Conservation (phyloP, 2,329 filamentous ascomycete species). For the Tolypocladium cylindrosporum region DNA sequence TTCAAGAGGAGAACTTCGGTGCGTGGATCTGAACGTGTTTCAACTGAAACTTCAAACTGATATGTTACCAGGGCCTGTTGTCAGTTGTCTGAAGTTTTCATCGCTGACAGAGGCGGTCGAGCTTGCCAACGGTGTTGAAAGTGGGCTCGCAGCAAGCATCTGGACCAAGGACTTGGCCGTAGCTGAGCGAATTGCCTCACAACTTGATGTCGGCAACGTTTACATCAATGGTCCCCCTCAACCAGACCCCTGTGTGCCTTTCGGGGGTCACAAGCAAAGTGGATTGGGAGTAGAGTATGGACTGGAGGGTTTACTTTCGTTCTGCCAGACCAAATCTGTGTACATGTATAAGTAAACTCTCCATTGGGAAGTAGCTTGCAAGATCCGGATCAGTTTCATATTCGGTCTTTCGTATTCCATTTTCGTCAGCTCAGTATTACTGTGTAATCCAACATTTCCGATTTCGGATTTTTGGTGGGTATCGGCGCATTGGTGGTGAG, state of each 20-base stretch:
- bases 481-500: neutral
- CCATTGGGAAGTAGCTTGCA: neutral
- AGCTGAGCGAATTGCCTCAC: conserved; percentile 38
- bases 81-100: neutral
- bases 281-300: conserved; percentile 9
- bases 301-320: conserved; percentile 2
- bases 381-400: no score
- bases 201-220: conserved; percentile 44
- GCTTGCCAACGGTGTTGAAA: conserved; percentile 39
- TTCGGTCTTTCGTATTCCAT: no score
- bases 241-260: conserved; percentile 3
- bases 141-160: conserved; percentile 43
- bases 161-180: conserved; percentile 41
- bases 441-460: no score
- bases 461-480: neutral
- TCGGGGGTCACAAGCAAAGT: conserved; percentile 9
- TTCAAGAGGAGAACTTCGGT: conserved; percentile 39
- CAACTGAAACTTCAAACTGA: neutral
- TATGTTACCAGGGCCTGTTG: conserved; percentile 35
- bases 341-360: neutral
- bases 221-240: conserved; percentile 37
- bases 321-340: neutral
- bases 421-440: no score
- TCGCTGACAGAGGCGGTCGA: conserved; percentile 37
- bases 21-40: conserved; percentile 38